Percentiles rank a stretch among this genome's conserved stretches.
Conservation (phyloP, 2,329 filamentous ascomycete genomes). For the Bretziella fagacearum region DNA sequence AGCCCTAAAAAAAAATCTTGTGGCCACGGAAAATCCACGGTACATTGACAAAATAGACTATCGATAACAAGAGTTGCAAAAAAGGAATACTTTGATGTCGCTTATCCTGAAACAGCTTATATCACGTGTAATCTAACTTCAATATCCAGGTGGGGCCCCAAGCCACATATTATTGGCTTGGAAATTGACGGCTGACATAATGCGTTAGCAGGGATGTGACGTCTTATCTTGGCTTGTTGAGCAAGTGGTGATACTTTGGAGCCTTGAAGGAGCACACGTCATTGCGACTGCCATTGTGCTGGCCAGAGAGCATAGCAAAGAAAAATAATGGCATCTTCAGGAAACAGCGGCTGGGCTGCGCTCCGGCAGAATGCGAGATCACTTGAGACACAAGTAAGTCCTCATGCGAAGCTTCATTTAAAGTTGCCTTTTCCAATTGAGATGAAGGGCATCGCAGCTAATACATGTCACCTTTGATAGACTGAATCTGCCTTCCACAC, state of each 20-base stretch:
- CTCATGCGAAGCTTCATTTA: too few relatives aligned
- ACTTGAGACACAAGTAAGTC: slow-evolving; percentile 69
- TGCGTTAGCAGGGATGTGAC: slow-evolving; percentile 11
- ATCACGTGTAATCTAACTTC: not conserved
- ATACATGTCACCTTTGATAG: slow-evolving; percentile 27
- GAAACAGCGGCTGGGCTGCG: slow-evolving; percentile 69
- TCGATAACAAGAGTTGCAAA: slow-evolving; percentile 20
- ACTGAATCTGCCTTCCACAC: slow-evolving; percentile 69
- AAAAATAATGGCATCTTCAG: slow-evolving; percentile 16
- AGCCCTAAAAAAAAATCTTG: slow-evolving; percentile 14
- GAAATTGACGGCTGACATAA: slow-evolving; percentile 13
- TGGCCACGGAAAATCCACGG: slow-evolving; percentile 11
- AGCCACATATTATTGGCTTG: not conserved
- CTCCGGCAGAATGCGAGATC: slow-evolving; percentile 80
- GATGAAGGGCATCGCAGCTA: slow-evolving; percentile 11
- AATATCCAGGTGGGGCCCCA: not conserved
- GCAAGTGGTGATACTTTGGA: slow-evolving; percentile 9
- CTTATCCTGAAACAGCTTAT: not conserved
- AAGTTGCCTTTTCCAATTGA: too few relatives aligned
- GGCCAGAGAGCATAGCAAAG: not conserved
- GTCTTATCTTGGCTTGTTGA: slow-evolving; percentile 1
- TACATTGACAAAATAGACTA: slow-evolving; percentile 4
- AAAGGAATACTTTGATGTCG: slow-evolving; percentile 6
- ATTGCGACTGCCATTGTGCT: slow-evolving; percentile 4
- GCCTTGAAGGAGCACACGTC: slow-evolving; percentile 10